These are phyloP conservation scores for Pythium apleroticum DNA, from an alignment of 352 stramenopile species.

Conservation along the genomic window DNA sequence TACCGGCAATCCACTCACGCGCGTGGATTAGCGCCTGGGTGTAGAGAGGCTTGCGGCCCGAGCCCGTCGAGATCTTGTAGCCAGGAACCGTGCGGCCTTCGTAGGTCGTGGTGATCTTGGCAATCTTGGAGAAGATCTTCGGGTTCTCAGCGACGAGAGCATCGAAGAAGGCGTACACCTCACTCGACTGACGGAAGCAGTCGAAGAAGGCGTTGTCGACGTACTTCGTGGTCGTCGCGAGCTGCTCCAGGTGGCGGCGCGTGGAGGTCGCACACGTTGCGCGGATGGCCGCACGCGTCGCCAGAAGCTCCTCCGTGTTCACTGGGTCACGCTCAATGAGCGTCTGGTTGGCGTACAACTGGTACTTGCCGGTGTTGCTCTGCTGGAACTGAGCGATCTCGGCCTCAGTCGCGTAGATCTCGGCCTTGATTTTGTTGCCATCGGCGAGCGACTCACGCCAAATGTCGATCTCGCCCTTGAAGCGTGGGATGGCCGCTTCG, in stretches of 20 bases:
- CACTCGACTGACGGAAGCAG: slow-evolving; percentile 28
- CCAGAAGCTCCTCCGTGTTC: slow-evolving; percentile 14
- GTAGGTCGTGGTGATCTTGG: slow-evolving; percentile 19
- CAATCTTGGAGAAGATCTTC: slow-evolving; percentile 29
- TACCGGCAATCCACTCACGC: slow-evolving; percentile 29
- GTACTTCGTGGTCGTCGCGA: slow-evolving; percentile 20
- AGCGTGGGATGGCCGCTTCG: slow-evolving; percentile 10
- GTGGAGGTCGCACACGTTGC: slow-evolving; percentile 13
- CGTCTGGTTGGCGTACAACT: slow-evolving; percentile 12
- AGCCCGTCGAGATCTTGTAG: slow-evolving; percentile 31
- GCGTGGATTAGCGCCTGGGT: slow-evolving; percentile 30
- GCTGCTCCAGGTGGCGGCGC: slow-evolving; percentile 12
- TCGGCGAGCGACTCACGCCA: slow-evolving; percentile 9
- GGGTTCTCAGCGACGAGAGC: slow-evolving; percentile 26
- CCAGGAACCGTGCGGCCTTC: slow-evolving; percentile 24
- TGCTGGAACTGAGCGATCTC: slow-evolving; percentile 18
- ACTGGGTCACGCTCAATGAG: slow-evolving; percentile 20
- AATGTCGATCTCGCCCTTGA: slow-evolving; percentile 20
- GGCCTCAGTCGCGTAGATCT: slow-evolving; percentile 24
- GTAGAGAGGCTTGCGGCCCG: slow-evolving; percentile 21
- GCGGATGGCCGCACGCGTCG: not conserved
- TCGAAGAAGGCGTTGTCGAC: slow-evolving; percentile 33
- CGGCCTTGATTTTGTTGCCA: slow-evolving; percentile 18
- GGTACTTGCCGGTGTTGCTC: slow-evolving; percentile 1
- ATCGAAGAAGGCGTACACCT: slow-evolving; percentile 29